Evolutionary conservation across 495 filamentous ascomycete genomes (phyloP).

Genomic region (Staphylotrichum tortipilum): DNA sequence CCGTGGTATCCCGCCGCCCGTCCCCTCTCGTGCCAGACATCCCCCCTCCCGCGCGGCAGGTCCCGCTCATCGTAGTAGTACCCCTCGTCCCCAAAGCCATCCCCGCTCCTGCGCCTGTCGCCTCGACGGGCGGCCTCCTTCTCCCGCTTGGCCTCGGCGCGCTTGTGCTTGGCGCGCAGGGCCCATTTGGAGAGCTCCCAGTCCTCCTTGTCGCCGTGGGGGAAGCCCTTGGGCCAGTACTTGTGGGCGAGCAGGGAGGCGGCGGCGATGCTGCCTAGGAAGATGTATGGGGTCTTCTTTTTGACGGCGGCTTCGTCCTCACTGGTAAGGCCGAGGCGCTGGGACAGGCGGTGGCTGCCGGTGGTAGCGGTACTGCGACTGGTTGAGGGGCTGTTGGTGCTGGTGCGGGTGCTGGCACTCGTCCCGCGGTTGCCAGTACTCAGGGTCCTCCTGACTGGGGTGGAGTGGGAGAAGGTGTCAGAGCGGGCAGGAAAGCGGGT

Average conservation of each 20-base stretch:
- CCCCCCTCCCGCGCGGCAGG: background rate
- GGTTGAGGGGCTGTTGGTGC: background rate
- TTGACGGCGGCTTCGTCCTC: slow-evolving; percentile 4
- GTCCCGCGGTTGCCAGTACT: background rate
- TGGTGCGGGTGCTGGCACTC: background rate
- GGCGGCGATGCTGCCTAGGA: slow-evolving; percentile 32
- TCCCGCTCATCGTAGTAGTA: no score
- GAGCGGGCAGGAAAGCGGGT: background rate
- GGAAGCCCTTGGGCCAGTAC: slow-evolving; percentile 34
- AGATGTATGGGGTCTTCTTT: slow-evolving; percentile 26
- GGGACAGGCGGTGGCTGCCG: background rate
- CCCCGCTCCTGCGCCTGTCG: background rate
- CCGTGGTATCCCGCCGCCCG: background rate
- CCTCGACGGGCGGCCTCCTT: background rate
- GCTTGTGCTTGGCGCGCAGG: slow-evolving; percentile 1
- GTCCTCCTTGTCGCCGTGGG: slow-evolving; percentile 32
- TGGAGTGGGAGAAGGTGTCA: slow-evolving; percentile 3
- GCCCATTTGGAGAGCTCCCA: slow-evolving; percentile 22
- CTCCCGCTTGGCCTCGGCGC: no score
- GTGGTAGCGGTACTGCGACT: background rate
- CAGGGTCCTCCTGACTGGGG: background rate
- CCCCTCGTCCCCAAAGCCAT: background rate
- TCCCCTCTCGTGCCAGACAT: background rate
- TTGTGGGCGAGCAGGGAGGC: slow-evolving; percentile 30
- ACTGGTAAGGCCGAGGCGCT: slow-evolving; percentile 5